These are phyloP conservation scores for Pneumocystis canis DNA, from an alignment of 1,139 yeast genomes.

Conservation along the genomic window DNA sequence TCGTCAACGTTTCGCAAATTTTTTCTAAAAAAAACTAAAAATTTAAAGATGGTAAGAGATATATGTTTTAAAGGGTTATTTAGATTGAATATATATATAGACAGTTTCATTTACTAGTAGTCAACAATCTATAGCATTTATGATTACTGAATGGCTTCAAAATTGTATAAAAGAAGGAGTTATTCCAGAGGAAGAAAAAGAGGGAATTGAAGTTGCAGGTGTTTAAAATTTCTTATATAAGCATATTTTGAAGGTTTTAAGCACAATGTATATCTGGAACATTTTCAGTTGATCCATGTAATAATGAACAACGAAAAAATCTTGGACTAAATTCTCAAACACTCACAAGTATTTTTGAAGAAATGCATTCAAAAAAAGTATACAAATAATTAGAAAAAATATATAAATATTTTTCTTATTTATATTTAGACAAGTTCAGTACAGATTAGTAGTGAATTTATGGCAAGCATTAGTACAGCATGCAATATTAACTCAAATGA, in stretches of 20 bases:
- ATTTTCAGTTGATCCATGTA: constrained; percentile 45
- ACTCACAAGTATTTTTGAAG: constrained; percentile 17
- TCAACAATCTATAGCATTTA: constrained; percentile 38
- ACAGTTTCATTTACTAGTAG: background rate
- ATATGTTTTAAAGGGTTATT: background rate
- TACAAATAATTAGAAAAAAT: constrained; percentile 36
- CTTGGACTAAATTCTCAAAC: constrained; percentile 20
- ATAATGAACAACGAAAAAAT: constrained; percentile 21
- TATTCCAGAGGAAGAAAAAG: constrained; percentile 64
- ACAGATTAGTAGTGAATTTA: constrained; percentile 1
- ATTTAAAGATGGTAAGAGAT: background rate
- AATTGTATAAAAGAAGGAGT: constrained; percentile 45
- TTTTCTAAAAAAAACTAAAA: background rate
- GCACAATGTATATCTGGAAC: constrained; percentile 65
- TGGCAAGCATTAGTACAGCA: constrained; percentile 20
- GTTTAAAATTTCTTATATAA: constrained; percentile 27
- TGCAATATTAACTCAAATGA: constrained; percentile 10
- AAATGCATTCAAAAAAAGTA: constrained; percentile 28
- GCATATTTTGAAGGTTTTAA: background rate
- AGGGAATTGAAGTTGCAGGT: constrained; percentile 88
- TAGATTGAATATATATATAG: background rate
- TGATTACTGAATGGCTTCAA: constrained; percentile 60
- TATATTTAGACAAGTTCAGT: background rate
- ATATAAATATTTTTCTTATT: constrained; percentile 21
- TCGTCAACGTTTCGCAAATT: background rate